Evolutionary conservation across 495 filamentous ascomycete species (phyloP), one percentile per base, ranked within the genome.

Genomic region (Neurospora sp.): DNA sequence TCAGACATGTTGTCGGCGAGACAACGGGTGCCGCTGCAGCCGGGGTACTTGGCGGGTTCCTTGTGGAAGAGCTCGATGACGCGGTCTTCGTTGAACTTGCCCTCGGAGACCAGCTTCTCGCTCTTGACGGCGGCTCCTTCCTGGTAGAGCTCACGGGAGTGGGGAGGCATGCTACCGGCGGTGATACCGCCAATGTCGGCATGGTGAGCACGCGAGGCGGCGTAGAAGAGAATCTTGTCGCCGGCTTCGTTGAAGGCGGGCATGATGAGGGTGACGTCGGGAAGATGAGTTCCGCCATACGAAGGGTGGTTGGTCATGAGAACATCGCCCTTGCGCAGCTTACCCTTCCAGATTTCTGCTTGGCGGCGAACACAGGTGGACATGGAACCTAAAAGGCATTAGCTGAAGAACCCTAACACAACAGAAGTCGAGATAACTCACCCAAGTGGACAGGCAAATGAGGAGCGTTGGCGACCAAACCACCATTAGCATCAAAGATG

Each of bases 141-240:
- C 81, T 99, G 95, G 84, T 86, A 98, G 0, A 99, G 87, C 77
- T 98, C 96, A 6, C 92, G 89, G 4, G 94, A 97, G 74, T 97
- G 92, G 2, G 96, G 96, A 1, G 96, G 96, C 96, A 99, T 99
- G 44, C 93, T 96, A 10, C 96, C 96, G 1, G 96, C 95, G 5
- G 97, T 88, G 71, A 98, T 98, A 39, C 96, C 96, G 16, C 96
- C 96, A 76, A 99, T 98, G 80, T 99, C 96, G 3, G 96, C 96
- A 75, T 99, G 96, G 79, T 99, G 96, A 0, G 96, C 96, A 39
- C 96, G 89, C 9, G 94, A 97, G 4, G 96, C 96, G 6, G 97
- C 96, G 78, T 98, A 99, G 83, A 99, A 99, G 75, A 98, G 88
- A 72, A 99, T 98, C 39, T 93, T 89, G 66, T 92, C 90, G 16